Conservation (phyloP, 2,329 filamentous ascomycete genomes). For the Cercospora sesami region DNA sequence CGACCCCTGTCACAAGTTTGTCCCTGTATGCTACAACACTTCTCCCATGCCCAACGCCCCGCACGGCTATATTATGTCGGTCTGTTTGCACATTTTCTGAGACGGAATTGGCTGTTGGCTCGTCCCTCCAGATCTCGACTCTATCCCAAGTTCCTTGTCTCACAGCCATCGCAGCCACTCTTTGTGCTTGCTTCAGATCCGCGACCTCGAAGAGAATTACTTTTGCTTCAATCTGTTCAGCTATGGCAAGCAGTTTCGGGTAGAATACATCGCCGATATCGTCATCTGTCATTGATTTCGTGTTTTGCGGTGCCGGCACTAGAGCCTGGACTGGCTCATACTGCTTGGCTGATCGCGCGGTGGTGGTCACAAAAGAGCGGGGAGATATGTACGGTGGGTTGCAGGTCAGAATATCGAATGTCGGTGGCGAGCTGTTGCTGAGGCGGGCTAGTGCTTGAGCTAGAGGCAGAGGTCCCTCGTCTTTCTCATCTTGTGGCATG, state of each 20-base stretch:
- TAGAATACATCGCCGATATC: slow-evolving; percentile 64
- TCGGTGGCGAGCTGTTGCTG: neutral
- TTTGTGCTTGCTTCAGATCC: slow-evolving; percentile 64
- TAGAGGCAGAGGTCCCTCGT: slow-evolving; percentile 13
- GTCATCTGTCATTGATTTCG: neutral
- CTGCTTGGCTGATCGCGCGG: slow-evolving; percentile 71
- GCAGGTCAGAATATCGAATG: slow-evolving; percentile 67
- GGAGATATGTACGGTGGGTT: slow-evolving; percentile 91
- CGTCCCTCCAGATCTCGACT: slow-evolving; percentile 73
- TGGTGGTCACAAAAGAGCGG: slow-evolving; percentile 61
- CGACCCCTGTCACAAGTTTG: neutral
- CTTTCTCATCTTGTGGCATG: neutral
- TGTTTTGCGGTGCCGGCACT: slow-evolving; percentile 55
- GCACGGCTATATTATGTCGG: slow-evolving; percentile 31
- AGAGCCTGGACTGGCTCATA: slow-evolving; percentile 81
- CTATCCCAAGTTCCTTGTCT: slow-evolving; percentile 37
- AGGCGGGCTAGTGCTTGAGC: slow-evolving; percentile 21
- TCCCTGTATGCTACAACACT: slow-evolving; percentile 47
- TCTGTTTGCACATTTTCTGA: slow-evolving; percentile 31
- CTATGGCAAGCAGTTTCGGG: slow-evolving; percentile 60
- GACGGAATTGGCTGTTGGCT: slow-evolving; percentile 42
- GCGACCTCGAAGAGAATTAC: slow-evolving; percentile 70
- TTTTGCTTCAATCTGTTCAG: slow-evolving; percentile 51
- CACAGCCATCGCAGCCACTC: slow-evolving; percentile 59
- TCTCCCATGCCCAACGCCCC: slow-evolving; percentile 46